Evolutionary conservation across 352 stramenopile genomes (phyloP).

Genomic region (Phytophthora syringae): DNA sequence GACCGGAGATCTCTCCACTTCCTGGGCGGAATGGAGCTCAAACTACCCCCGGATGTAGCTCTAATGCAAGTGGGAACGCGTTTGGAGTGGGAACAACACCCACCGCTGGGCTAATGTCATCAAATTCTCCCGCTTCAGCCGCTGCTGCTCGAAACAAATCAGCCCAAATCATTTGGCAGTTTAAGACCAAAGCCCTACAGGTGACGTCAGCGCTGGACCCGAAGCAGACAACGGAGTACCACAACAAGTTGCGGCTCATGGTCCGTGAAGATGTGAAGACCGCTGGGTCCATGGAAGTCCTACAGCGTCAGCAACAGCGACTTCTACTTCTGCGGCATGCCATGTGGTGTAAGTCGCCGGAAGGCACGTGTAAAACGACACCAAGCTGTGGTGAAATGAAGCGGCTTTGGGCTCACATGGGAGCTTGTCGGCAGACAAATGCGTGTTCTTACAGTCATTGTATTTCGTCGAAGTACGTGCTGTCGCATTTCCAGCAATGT

Average conservation of each 20-base stretch:
- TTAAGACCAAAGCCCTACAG: conserved; percentile 77
- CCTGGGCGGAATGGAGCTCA: conserved; percentile 30
- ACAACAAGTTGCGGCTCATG: conserved; percentile 87
- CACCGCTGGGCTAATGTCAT: conserved; percentile 12
- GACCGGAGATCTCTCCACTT: conserved; percentile 44
- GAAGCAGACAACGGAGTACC: conserved; percentile 81
- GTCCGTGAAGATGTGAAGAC: conserved; percentile 77
- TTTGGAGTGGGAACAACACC: conserved; percentile 1
- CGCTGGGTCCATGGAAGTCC: conserved; percentile 91
- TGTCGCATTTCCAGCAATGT: conserved; percentile 99
- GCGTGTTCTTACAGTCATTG: conserved; percentile 98
- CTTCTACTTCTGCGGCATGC: conserved; percentile 97
- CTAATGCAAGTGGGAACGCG: conserved; percentile 7
- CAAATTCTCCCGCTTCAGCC: conserved; percentile 32
- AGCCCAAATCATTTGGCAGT: conserved; percentile 83
- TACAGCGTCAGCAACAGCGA: conserved; percentile 98
- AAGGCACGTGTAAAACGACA: conserved; percentile 94
- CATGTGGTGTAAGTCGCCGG: conserved; percentile 97
- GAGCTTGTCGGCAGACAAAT: conserved; percentile 96
- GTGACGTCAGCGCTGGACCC: conserved; percentile 85
- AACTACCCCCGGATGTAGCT: conserved; percentile 14
- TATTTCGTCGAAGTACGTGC: conserved; percentile 98
- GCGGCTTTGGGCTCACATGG: conserved; percentile 98
- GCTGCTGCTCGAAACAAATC: conserved; percentile 63
- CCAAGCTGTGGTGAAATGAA: conserved; percentile 98